phyloP scores from a whole-genome alignment of 352 stramenopile genomes.

The Phytopythium helicoides region DNA sequence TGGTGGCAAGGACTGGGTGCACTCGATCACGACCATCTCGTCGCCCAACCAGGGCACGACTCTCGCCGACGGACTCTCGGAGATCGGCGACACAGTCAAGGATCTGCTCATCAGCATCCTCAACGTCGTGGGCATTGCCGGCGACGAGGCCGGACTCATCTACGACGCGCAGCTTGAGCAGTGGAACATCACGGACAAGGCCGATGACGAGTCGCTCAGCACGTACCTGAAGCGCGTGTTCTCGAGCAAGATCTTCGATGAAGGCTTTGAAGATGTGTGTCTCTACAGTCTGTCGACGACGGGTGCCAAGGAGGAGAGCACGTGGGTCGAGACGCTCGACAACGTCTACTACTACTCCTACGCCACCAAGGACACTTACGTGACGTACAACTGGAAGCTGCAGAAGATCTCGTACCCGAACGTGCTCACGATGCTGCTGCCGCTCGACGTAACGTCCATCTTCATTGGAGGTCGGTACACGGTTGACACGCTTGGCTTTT shows the following conservation, averaged over 20 bases:
- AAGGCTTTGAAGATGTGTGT: slow-evolving; percentile 26
- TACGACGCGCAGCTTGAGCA: slow-evolving; percentile 50
- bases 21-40: slow-evolving; percentile 48
- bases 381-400: slow-evolving; percentile 10
- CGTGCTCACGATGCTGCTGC: slow-evolving; percentile 9
- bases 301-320: slow-evolving; percentile 29
- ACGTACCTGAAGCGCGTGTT: slow-evolving; percentile 44
- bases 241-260: slow-evolving; percentile 24
- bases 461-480: slow-evolving; percentile 33
- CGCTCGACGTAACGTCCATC: slow-evolving; percentile 3
- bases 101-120: slow-evolving; percentile 20
- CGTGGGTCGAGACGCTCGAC: slow-evolving; percentile 29
- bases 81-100: slow-evolving; percentile 29
- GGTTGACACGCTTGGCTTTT: slow-evolving; percentile 23
- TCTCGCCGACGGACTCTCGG: slow-evolving; percentile 28
- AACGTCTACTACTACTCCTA: slow-evolving; percentile 39
- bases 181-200: slow-evolving; percentile 36
- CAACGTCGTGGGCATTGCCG: slow-evolving; percentile 17
- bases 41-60: slow-evolving; percentile 42
- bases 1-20: slow-evolving; percentile 40
- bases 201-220: slow-evolving; percentile 17
- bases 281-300: slow-evolving; percentile 22
- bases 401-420: slow-evolving; percentile 24
- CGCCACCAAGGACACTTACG: slow-evolving; percentile 22
- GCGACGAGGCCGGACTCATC: slow-evolving; percentile 13